Evolutionary conservation across 192 early-diverging fungal genomes (phyloP).

Genomic region (Backusella mclennaniae): DNA sequence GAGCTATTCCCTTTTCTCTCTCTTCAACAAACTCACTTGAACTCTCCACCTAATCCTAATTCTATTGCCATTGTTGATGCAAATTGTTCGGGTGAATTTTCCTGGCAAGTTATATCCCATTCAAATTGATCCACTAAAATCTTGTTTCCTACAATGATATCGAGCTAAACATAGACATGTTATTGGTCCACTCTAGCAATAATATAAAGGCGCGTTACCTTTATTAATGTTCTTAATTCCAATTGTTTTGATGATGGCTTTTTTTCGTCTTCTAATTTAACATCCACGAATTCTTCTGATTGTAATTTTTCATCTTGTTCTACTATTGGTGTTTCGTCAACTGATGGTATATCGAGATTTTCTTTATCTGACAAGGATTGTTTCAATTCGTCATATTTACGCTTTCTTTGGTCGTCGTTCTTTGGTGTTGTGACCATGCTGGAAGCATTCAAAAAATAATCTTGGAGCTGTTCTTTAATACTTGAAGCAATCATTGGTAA

Average conservation of each 20-base stretch:
- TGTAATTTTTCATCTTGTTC: background rate
- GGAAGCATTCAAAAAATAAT: constrained; percentile 58
- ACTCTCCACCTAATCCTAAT: constrained; percentile 80
- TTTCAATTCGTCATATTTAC: background rate
- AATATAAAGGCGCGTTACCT: background rate
- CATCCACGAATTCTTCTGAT: background rate
- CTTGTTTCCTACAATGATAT: constrained; percentile 83
- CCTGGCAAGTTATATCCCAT: constrained; percentile 80
- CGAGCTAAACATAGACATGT: constrained; percentile 51
- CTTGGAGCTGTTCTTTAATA: constrained; percentile 89
- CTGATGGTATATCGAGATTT: background rate
- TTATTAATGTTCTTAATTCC: constrained; percentile 14
- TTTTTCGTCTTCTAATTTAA: background rate
- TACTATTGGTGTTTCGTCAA: background rate
- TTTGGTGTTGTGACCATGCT: constrained; percentile 15
- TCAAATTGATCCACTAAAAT: constrained; percentile 91
- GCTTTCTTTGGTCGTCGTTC: background rate
- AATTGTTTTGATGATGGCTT: background rate
- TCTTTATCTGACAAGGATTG: constrained; percentile 4
- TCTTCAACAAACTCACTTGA: constrained; percentile 52
- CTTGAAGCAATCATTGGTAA: constrained; percentile 58
- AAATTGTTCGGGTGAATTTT: constrained; percentile 84
- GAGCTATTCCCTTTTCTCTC: background rate
- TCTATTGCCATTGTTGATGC: constrained; percentile 78
- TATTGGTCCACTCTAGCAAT: background rate